These are phyloP conservation scores for Xylaria hypoxylon DNA, from an alignment of 2,329 filamentous ascomycete genomes.

Conservation along the genomic window DNA sequence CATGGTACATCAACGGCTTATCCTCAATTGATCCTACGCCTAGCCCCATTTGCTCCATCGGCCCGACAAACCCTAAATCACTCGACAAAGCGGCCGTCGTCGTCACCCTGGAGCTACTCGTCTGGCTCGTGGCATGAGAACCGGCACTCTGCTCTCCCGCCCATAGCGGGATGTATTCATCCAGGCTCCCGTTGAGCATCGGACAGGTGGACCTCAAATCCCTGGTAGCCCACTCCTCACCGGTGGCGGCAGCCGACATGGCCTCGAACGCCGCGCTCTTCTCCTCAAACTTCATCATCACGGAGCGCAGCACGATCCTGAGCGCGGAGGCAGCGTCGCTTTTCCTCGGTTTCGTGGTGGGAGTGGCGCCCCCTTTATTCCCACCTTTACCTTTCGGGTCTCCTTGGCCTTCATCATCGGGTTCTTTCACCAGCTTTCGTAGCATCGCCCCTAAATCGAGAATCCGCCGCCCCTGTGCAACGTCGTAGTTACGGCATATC, in stretches of 20 bases:
- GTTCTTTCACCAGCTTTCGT: conserved; percentile 11
- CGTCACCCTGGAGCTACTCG: conserved; percentile 18
- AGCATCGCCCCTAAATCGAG: conserved; percentile 53
- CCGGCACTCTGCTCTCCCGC: conserved; percentile 52
- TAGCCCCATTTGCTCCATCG: conserved; percentile 28
- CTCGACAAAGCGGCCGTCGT: conserved; percentile 21
- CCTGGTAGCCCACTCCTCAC: conserved; percentile 33
- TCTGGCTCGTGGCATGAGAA: conserved; percentile 23
- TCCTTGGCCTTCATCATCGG: not conserved
- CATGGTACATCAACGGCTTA: conserved; percentile 38
- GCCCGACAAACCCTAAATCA: conserved; percentile 9
- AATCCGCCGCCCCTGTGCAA: conserved; percentile 52
- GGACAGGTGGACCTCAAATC: conserved; percentile 55
- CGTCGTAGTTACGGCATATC: conserved; percentile 53
- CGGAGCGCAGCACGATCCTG: conserved; percentile 58
- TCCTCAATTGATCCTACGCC: conserved; percentile 12
- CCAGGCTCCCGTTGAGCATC: conserved; percentile 64
- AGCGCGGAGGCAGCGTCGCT: conserved; percentile 60
- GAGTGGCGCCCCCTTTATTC: conserved; percentile 15
- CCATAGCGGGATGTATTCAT: conserved; percentile 60
- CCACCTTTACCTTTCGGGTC: conserved; percentile 26
- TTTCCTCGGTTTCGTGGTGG: conserved; percentile 31
- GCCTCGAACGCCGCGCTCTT: conserved; percentile 53
- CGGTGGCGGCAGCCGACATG: conserved; percentile 30
- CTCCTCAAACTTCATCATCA: conserved; percentile 60